Conservation (phyloP, 1,284 basidiomycete species). For the Irpex sp. region DNA sequence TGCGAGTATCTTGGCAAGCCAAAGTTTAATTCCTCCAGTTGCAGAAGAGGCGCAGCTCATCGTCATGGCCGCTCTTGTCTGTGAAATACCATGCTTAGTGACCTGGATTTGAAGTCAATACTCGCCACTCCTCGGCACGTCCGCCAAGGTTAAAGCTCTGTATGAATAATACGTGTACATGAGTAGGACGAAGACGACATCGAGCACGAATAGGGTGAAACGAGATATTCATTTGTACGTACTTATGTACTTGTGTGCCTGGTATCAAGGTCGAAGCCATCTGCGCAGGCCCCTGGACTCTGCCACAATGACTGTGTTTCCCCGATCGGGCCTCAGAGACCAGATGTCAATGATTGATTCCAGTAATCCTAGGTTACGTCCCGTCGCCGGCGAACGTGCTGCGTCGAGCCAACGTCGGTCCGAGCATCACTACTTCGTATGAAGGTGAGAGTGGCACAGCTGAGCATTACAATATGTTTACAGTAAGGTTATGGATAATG, state of each 20-base stretch:
- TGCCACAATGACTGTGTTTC: background rate
- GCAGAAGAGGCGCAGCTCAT: background rate
- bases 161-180: background rate
- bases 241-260: background rate
- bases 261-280: background rate
- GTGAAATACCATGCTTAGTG: background rate
- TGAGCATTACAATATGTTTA: no score
- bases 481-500: no score
- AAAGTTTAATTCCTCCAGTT: background rate
- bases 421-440: no score
- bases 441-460: no score
- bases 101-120: no score
- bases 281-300: background rate
- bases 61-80: background rate
- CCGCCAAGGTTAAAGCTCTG: background rate
- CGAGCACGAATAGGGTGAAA: background rate
- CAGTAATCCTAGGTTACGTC: background rate
- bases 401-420: no score
- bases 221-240: background rate
- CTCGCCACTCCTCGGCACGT: background rate
- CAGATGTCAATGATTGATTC: background rate
- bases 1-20: background rate
- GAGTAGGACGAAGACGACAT: background rate
- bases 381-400: background rate
- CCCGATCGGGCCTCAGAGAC: background rate